Evolutionary conservation across 441 rosid genomes (phyloP).

Genomic region (Adansonia madagascariensis): DNA sequence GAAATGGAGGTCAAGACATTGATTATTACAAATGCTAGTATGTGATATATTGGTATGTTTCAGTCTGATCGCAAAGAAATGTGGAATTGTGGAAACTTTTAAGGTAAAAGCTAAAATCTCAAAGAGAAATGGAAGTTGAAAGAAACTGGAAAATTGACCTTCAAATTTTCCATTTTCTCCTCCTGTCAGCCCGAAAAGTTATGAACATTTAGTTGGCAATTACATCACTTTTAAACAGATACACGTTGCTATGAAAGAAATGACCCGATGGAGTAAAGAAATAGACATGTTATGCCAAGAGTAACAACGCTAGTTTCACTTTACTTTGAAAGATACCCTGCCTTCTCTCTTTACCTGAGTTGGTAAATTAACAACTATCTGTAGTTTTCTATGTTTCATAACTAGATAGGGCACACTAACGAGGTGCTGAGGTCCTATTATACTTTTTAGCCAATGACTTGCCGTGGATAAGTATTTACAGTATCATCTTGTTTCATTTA

Average conservation of each 20-base stretch:
- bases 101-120: too few relatives aligned
- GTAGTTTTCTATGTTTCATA: background rate
- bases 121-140: too few relatives aligned
- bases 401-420: background rate
- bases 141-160: too few relatives aligned
- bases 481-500: background rate
- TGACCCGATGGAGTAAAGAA: background rate
- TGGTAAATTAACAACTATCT: background rate
- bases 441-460: background rate
- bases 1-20: too few relatives aligned
- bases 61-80: too few relatives aligned
- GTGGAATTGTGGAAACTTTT: too few relatives aligned
- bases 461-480: background rate
- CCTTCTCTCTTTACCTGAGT: background rate
- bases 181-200: background rate
- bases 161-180: too few relatives aligned
- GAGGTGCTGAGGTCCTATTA: background rate
- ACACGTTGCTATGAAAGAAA: background rate
- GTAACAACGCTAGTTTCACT: background rate
- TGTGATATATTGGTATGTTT: too few relatives aligned
- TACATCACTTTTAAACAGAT: slow-evolving; percentile 8
- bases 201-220: background rate
- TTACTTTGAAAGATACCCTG: slow-evolving; percentile 8
- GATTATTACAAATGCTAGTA: too few relatives aligned
- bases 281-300: background rate